Base-by-base conservation (phyloP, 495 filamentous ascomycete species). In the Penicillium steckii region DNA sequence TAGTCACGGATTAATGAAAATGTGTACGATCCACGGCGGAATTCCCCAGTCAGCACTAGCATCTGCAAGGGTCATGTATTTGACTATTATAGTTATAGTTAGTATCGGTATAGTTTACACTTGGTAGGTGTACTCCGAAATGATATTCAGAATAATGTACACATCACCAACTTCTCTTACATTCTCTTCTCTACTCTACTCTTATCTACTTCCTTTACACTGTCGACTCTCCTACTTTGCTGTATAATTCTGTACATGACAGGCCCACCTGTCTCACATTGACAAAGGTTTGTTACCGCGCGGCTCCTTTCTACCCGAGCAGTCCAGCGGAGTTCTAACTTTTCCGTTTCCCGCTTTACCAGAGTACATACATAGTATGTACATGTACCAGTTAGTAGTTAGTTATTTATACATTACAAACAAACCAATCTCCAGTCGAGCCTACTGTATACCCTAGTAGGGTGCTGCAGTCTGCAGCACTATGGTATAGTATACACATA, bases 271-370 rank as follows among this genome's bases (percentile, higher is more conserved):
- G n/a, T 40, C 21, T 29, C 23, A 13, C 44, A 19, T 18, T 56
- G n/a, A n/a, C 27, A 35, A 12, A 56, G n/a, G n/a, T 60, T 57
- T 46, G 46, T 55, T 64, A 55, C 57, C 61, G 54, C 57, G 57
- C 61, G 61, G 52, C 55, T 64, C 54, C 46, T 55, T n/a, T n/a
- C 53, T 56, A 46, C 50, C 60, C 56, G 56, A 56, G 27, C 59
- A 56, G 56, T 56, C 44, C 53, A 62, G 60, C 57, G 57, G 60
- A 60, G 60, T 32, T 30, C 35, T 52, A 48, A 45, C 22, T 60
- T 64, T 53, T 55, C 13, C 38, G 27, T 42, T 51, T 55, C 35
- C 42, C 42, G 22, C 27, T 24, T 44, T 18, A 15, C 33, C 33
- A 13, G n/a, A 37, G 33, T 17, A n/a, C n/a, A n/a, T n/a, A n/a